phyloP scores from a whole-genome alignment of 768 basidiomycete species.

The Boletus bicolor region DNA sequence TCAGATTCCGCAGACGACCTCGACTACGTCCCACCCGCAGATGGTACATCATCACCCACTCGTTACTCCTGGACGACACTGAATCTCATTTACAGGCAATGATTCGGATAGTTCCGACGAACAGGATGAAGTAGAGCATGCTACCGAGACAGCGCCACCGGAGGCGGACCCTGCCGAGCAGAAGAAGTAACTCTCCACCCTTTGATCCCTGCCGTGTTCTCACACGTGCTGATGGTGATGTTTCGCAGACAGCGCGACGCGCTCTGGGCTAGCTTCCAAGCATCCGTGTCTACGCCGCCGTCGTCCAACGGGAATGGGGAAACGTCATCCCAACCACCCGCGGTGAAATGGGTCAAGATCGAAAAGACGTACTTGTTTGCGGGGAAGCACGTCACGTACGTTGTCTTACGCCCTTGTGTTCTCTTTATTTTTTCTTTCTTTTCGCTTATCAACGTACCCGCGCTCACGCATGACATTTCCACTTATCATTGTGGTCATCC shows the following conservation, averaged over 20 bases:
- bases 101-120: constrained; percentile 43
- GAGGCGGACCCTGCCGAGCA: constrained; percentile 39
- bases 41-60: constrained; percentile 25
- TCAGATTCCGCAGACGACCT: constrained; percentile 62
- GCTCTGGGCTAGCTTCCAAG: constrained; percentile 69
- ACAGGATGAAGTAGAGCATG: constrained; percentile 32
- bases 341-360: constrained; percentile 56
- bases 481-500: not conserved
- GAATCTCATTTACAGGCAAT: constrained; percentile 6
- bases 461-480: not conserved
- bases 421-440: not conserved
- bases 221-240: not conserved
- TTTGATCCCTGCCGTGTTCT: too few species aligned
- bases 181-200: constrained; percentile 39
- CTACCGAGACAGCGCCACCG: constrained; percentile 11
- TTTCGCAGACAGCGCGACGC: constrained; percentile 52
- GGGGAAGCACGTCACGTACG: constrained; percentile 72
- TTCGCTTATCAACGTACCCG: not conserved
- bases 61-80: not conserved
- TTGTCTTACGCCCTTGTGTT: constrained; percentile 1
- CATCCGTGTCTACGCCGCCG: constrained; percentile 43
- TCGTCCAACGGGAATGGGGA: constrained; percentile 6
- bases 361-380: constrained; percentile 72
- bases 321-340: constrained; percentile 3
- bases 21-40: constrained; percentile 60